Percentiles rank a stretch among this genome's conserved stretches.
Conservation (phyloP, 2,329 filamentous ascomycete genomes). For the Sporothrix dimorphospora region DNA sequence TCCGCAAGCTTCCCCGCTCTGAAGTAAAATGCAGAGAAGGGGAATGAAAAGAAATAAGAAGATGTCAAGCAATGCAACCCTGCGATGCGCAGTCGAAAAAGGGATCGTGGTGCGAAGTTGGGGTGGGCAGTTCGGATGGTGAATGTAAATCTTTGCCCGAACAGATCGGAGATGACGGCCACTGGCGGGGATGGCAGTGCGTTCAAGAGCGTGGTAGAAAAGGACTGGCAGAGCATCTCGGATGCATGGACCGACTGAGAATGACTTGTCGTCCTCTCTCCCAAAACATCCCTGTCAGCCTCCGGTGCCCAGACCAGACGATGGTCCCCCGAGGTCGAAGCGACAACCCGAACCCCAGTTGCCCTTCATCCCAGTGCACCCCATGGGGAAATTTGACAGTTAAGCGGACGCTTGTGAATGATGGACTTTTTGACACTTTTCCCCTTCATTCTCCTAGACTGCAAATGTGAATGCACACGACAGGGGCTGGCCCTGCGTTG, state of each 20-base stretch:
- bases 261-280: not conserved
- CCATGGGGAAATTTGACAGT: slow-evolving; percentile 6
- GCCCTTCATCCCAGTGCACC: not conserved
- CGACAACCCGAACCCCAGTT: not conserved
- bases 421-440: not conserved
- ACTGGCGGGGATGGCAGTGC: not conserved
- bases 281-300: not conserved
- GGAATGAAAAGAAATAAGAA: not conserved
- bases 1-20: not conserved
- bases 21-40: not conserved
- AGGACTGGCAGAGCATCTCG: not conserved
- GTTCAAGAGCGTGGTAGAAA: not conserved
- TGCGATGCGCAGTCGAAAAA: not conserved
- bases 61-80: slow-evolving; percentile 15
- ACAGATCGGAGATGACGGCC: not conserved
- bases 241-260: slow-evolving; percentile 7
- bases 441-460: not conserved
- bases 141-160: slow-evolving; percentile 10
- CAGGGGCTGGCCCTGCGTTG: not conserved
- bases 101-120: not conserved
- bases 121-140: not conserved
- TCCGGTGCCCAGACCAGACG: not conserved
- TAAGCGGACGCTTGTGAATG: slow-evolving; percentile 12
- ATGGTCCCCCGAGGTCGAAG: not conserved
- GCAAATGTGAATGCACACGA: not conserved